Percentiles rank a stretch among this genome's conserved stretches.
Evolutionary conservation across 2,329 filamentous ascomycete genomes (phyloP).

Genomic region (Sphaerulina musiva): DNA sequence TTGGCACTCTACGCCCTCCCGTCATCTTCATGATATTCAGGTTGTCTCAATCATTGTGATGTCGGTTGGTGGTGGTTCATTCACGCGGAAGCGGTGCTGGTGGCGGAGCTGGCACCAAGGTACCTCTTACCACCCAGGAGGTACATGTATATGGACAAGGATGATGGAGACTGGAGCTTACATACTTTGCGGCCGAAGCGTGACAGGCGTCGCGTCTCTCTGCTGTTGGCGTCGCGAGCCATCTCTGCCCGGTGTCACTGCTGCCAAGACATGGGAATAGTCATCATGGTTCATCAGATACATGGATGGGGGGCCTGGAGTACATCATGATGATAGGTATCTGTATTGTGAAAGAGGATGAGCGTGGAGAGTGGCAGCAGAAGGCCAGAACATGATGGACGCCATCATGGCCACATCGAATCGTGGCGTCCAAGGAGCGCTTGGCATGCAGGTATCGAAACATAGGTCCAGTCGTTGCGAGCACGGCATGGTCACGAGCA

Average conservation of each 20-base stretch:
- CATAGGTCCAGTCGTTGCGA: neutral
- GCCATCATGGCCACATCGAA: neutral
- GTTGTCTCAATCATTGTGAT: neutral
- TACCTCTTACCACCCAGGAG: neutral
- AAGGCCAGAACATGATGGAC: no score
- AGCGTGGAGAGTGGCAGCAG: neutral
- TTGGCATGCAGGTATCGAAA: neutral
- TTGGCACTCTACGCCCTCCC: slow-evolving; percentile 1
- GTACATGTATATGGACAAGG: neutral
- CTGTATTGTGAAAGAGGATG: neutral
- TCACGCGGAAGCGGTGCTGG: neutral
- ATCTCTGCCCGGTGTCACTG: slow-evolving; percentile 6
- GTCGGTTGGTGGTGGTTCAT: neutral
- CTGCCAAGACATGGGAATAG: neutral
- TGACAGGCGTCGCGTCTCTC: slow-evolving; percentile 9
- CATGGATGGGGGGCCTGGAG: neutral
- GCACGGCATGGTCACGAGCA: neutral
- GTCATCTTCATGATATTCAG: neutral
- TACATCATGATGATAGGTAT: neutral
- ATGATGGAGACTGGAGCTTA: slow-evolving; percentile 3
- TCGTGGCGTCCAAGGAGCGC: neutral
- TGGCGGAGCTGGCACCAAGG: neutral
- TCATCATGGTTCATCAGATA: neutral
- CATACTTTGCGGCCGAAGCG: slow-evolving; percentile 16
- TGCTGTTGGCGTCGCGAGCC: slow-evolving; percentile 6